A percentile compares a stretch with the other conserved stretches of the same genome.
phyloP scores from a whole-genome alignment of 371 early-diverging fungal species.

The Mucor piriformis region DNA sequence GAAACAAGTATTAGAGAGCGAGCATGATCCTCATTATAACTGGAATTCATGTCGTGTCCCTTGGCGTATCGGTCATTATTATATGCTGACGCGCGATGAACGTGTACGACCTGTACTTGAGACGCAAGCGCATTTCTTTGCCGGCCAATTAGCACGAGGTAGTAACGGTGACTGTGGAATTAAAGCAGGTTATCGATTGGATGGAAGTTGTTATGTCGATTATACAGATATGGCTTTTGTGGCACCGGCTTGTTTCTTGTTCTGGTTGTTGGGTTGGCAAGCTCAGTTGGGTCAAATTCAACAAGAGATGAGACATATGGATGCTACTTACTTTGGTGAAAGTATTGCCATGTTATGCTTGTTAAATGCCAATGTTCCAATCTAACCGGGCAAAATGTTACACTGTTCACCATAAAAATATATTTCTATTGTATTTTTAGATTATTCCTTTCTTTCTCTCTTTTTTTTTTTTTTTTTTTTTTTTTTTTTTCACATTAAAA shows the following conservation, averaged over 20 bases:
- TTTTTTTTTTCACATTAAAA: not conserved
- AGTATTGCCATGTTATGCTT: constrained; percentile 62
- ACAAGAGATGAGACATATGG: constrained; percentile 55
- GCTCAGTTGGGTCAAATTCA: constrained; percentile 41
- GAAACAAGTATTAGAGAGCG: constrained; percentile 53
- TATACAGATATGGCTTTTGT: constrained; percentile 67
- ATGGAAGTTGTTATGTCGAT: constrained; percentile 53
- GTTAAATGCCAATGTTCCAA: constrained; percentile 52
- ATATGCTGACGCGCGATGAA: constrained; percentile 58
- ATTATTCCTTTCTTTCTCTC: not conserved
- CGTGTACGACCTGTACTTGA: constrained; percentile 53
- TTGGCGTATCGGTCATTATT: constrained; percentile 67
- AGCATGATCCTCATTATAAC: constrained; percentile 55
- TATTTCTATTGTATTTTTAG: constrained; percentile 5
- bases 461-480: not conserved
- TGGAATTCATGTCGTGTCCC: constrained; percentile 63
- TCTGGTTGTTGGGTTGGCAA: constrained; percentile 61
- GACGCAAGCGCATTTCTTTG: constrained; percentile 63
- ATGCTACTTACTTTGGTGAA: constrained; percentile 67
- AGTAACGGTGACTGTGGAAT: constrained; percentile 46
- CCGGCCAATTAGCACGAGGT: constrained; percentile 41
- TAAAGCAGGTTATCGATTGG: constrained; percentile 59
- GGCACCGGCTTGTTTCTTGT: constrained; percentile 61
- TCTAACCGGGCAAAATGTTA: constrained; percentile 12
- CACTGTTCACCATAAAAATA: not conserved